phyloP scores from a whole-genome alignment of 208 protist genomes.

The Wallacemonas rigidus region DNA sequence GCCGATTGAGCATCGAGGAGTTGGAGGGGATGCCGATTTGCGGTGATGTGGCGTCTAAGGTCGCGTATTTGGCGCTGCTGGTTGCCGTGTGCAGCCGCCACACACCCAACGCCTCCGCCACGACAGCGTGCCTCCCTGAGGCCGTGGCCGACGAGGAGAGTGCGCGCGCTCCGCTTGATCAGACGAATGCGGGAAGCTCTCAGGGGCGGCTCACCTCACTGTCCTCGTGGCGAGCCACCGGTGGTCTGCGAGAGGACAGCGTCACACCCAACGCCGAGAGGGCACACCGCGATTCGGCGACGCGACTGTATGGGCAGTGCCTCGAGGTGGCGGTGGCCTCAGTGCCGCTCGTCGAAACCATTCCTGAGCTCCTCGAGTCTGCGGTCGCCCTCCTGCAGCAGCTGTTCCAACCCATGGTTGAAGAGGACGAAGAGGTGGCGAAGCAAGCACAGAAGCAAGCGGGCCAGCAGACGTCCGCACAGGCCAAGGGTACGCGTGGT shows the following conservation, averaged over 20 bases:
- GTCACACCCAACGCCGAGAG: background rate
- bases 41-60: slow-evolving; percentile 52
- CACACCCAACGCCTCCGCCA: background rate
- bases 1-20: slow-evolving; percentile 1
- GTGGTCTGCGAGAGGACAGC: background rate
- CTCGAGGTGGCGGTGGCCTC: slow-evolving; percentile 51
- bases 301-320: slow-evolving; percentile 25
- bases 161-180: background rate
- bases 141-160: no score
- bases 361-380: slow-evolving; percentile 53
- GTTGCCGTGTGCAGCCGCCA: slow-evolving; percentile 20
- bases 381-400: slow-evolving; percentile 49
- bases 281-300: background rate
- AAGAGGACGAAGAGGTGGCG: background rate
- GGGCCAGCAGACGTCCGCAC: background rate
- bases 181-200: background rate
- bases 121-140: no score
- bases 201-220: background rate
- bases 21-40: slow-evolving; percentile 14
- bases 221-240: background rate
- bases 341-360: slow-evolving; percentile 56
- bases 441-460: background rate
- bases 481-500: background rate
- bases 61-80: slow-evolving; percentile 41
- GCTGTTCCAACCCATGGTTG: slow-evolving; percentile 38